Base-by-base conservation (phyloP, 768 basidiomycete species). In the Boletus insuetus region DNA sequence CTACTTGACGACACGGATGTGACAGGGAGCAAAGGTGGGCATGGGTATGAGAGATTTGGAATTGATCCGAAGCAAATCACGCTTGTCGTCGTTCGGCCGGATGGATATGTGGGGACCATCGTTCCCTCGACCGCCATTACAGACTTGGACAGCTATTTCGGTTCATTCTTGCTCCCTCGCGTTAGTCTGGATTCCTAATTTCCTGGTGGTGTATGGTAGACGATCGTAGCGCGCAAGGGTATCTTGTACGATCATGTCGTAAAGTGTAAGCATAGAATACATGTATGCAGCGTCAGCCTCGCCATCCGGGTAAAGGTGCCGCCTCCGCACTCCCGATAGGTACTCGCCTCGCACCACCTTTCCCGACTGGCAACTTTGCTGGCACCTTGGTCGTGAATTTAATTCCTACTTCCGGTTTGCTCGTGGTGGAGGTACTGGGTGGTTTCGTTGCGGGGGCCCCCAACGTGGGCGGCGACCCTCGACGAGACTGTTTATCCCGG, bases 301-400 rank as follows among this genome's bases (percentile, higher is more conserved):
- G 78, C 78, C 84, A 78, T 1, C 75, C 75, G 34, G 77, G 80
- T 12, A 70, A 69, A 7, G 76, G 69, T 6, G 82, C 82, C 6
- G 86, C 86, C 52, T 87, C 85, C 2, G 78, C 77, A 58, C 85
- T 87, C 57, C 82, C 81, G n/a, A 87, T 72, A 6, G 79, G 83
- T 24, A 90, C 86, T 53, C 87, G 75, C 60, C 87, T 74, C 6
- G 87, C 80, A 7, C 85, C 87, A 29, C 76, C 77, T 55, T 69
- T 75, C 62, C 68, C 60, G 9, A 59, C 56, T 22, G 74, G 71
- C n/a, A 72, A 38, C 47, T 77, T 80, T 12, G 61, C 14, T 38
- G 65, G 53, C 10, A 63, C 22, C 49, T 42, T 68, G 8, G 42
- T 37, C 29, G 43, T 52, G 3, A 46, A 16, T 51, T 58, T 69